These are phyloP conservation scores for Solioccasus polychromus DNA, from an alignment of 768 basidiomycete genomes.

Conservation along the genomic window DNA sequence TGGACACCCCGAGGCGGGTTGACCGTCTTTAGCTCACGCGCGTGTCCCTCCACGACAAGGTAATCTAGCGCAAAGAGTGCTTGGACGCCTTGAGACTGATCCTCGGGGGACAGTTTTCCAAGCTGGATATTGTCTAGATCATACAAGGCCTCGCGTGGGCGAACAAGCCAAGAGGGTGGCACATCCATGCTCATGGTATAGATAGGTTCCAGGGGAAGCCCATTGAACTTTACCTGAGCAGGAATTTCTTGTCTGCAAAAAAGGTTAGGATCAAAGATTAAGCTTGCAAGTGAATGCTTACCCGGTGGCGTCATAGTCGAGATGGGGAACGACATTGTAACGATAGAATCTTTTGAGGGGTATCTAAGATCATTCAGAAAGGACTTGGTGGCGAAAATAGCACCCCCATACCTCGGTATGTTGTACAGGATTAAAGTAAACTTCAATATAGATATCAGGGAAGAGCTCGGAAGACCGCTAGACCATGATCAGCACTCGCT, in stretches of 20 bases:
- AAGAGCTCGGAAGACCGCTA: slow-evolving; percentile 39
- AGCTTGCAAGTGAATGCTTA: slow-evolving; percentile 25
- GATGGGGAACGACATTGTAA: slow-evolving; percentile 56
- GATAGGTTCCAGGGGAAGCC: slow-evolving; percentile 81
- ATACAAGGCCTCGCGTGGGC: slow-evolving; percentile 82
- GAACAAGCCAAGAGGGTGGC: slow-evolving; percentile 88
- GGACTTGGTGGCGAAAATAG: background rate
- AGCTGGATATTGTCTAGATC: slow-evolving; percentile 97
- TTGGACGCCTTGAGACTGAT: slow-evolving; percentile 53
- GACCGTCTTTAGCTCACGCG: slow-evolving; percentile 64
- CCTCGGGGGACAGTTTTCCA: slow-evolving; percentile 54
- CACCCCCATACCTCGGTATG: slow-evolving; percentile 58
- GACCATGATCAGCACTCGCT: background rate
- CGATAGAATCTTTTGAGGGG: slow-evolving; percentile 94
- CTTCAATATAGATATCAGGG: slow-evolving; percentile 63
- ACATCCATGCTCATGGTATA: slow-evolving; percentile 94
- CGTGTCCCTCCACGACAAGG: slow-evolving; percentile 92
- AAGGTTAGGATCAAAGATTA: background rate
- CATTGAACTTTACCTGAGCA: slow-evolving; percentile 60
- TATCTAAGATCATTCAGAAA: slow-evolving; percentile 44
- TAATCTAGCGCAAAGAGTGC: slow-evolving; percentile 88
- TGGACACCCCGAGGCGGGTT: slow-evolving; percentile 88
- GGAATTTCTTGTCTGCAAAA: slow-evolving; percentile 55
- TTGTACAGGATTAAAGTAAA: slow-evolving; percentile 74
- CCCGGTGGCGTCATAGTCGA: slow-evolving; percentile 71